phyloP scores from a whole-genome alignment of 352 stramenopile genomes.

The Globisporangium irregulare region DNA sequence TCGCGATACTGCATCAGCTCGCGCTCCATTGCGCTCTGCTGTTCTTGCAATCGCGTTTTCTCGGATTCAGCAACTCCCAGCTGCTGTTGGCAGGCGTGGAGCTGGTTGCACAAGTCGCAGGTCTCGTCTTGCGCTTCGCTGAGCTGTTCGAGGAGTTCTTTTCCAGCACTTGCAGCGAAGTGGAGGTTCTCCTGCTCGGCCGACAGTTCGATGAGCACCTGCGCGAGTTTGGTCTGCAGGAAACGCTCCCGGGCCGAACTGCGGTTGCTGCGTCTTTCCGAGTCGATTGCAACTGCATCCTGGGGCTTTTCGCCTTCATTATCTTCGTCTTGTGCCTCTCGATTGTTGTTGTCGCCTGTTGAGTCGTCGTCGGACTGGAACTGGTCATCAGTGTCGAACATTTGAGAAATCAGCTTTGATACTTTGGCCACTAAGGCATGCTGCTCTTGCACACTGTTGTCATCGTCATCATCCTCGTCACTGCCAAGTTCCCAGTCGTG shows the following conservation, averaged over 20 bases:
- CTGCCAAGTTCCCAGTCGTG: constrained; percentile 1
- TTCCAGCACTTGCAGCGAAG: constrained; percentile 49
- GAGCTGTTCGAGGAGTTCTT: constrained; percentile 45
- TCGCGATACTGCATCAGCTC: constrained; percentile 7
- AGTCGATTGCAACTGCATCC: background rate
- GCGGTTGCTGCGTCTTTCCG: background rate
- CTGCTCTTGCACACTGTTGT: constrained; percentile 7
- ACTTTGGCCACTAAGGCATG: constrained; percentile 26
- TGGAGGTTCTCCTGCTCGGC: constrained; percentile 40
- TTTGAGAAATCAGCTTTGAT: constrained; percentile 25
- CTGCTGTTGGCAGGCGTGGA: constrained; percentile 26
- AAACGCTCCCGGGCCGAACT: constrained; percentile 20
- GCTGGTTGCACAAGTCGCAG: constrained; percentile 21
- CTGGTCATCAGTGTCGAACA: constrained; percentile 6
- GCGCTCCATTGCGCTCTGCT: constrained; percentile 29
- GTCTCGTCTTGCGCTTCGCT: constrained; percentile 24
- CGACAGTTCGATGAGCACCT: constrained; percentile 41
- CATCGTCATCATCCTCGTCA: background rate
- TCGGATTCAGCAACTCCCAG: constrained; percentile 21
- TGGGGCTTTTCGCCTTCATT: background rate
- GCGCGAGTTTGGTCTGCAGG: constrained; percentile 35
- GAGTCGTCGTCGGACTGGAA: constrained; percentile 1
- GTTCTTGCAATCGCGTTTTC: constrained; percentile 21
- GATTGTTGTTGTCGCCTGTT: constrained; percentile 17
- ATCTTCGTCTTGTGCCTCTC: constrained; percentile 17